Percentiles rank a stretch among this genome's conserved stretches.
Conservation (phyloP, 1,284 basidiomycete genomes). For the Puccinia polysora region DNA sequence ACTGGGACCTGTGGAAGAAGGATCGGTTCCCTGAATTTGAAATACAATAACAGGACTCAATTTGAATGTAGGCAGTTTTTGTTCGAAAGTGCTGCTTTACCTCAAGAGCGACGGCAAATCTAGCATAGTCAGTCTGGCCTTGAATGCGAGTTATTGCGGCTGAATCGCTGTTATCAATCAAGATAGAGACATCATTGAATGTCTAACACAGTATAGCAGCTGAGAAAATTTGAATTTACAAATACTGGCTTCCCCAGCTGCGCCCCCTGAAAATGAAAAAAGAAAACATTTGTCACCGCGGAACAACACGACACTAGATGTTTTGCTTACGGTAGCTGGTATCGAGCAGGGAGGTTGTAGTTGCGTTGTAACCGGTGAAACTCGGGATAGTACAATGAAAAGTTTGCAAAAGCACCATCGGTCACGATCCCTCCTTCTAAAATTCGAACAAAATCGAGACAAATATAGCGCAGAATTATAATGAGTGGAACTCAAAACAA, state of each 20-base stretch:
- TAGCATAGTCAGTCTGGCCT: background rate
- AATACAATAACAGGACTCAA: background rate
- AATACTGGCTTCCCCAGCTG: constrained; percentile 28
- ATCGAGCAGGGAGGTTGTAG: constrained; percentile 2
- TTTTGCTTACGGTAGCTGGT: background rate
- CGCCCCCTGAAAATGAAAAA: background rate
- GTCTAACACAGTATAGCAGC: too few relatives aligned
- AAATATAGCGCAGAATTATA: too few relatives aligned
- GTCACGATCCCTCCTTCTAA: constrained; percentile 8
- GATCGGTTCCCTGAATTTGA: background rate
- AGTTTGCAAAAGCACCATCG: constrained; percentile 21
- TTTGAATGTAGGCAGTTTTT: too few relatives aligned
- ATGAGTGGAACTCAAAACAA: too few relatives aligned
- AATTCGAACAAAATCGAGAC: background rate
- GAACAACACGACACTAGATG: background rate
- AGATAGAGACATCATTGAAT: too few relatives aligned
- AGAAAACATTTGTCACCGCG: background rate
- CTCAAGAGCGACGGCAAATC: constrained; percentile 18
- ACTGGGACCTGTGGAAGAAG: background rate
- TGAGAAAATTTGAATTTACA: constrained; percentile 6
- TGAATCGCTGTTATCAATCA: background rate
- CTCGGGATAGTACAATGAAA: constrained; percentile 15
- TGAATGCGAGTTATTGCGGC: constrained; percentile 1
- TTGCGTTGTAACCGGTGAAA: constrained; percentile 4
- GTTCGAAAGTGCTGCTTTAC: too few relatives aligned